Percentiles rank a stretch among this genome's conserved stretches.
Evolutionary conservation across 768 basidiomycete genomes (phyloP).

Genomic region (Boletus pseudopeckii): DNA sequence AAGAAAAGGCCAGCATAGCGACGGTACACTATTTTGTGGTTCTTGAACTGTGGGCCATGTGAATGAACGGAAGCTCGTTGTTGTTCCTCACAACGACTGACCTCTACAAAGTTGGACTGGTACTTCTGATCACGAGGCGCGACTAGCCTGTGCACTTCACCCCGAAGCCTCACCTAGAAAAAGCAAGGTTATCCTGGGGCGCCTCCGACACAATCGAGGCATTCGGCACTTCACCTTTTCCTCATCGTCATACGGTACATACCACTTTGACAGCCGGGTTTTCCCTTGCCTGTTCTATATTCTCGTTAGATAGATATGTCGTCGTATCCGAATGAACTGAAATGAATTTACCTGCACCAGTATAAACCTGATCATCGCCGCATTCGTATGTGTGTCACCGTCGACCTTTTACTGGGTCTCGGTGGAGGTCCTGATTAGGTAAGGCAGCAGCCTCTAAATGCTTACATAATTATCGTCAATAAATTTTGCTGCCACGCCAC

Average conservation of each 20-base stretch:
- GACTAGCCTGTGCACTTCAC: slow-evolving; percentile 94
- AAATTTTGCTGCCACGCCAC: too few species aligned
- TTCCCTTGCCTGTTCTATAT: slow-evolving; percentile 95
- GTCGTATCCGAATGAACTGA: neutral
- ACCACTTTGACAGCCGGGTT: slow-evolving; percentile 97
- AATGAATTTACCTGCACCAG: slow-evolving; percentile 74
- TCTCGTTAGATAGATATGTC: slow-evolving; percentile 1
- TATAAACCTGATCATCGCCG: slow-evolving; percentile 91
- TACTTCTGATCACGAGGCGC: slow-evolving; percentile 98
- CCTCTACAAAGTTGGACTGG: slow-evolving; percentile 99
- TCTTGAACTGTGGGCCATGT: slow-evolving; percentile 69
- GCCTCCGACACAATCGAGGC: neutral
- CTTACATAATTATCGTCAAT: too few species aligned
- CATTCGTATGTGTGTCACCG: slow-evolving; percentile 12
- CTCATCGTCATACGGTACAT: slow-evolving; percentile 97
- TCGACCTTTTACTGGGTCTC: neutral
- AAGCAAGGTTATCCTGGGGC: neutral
- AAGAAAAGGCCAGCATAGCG: slow-evolving; percentile 98
- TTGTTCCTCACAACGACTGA: slow-evolving; percentile 34
- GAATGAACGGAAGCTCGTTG: slow-evolving; percentile 1
- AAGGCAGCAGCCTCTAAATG: neutral
- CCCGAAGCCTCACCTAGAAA: slow-evolving; percentile 80
- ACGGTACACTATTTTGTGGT: slow-evolving; percentile 96
- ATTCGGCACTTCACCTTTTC: slow-evolving; percentile 69
- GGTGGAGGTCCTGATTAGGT: slow-evolving; percentile 11